Base-by-base conservation (phyloP, 352 stramenopile species). In the Elongisporangium undulatum region DNA sequence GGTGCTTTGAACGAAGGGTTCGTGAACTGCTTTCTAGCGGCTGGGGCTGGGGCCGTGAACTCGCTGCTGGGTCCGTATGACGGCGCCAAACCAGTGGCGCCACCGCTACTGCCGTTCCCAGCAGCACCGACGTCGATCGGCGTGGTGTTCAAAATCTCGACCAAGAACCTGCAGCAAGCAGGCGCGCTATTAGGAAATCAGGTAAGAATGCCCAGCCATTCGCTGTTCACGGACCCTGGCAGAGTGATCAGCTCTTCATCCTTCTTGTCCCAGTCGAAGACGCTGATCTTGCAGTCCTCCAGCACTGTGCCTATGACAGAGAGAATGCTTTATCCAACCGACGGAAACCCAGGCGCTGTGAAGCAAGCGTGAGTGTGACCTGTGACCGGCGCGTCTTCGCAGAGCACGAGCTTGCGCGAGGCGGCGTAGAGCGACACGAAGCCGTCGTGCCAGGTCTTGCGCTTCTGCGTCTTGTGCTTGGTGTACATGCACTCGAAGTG, bases 391-490 rank as follows among this genome's bases (percentile, higher is more conserved):
- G 49, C 62, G 6, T 90, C 81, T 20, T 88, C 78, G 53, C 84
- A 83, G 17, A 94, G 63, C 38, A 87, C 72, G 19, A 91, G 54
- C 58, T 71, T 80, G 9, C 74, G 68, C 22, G 82, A 80, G n/a
- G 70, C 70, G 2, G 29, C 29, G 50, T 72, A 69, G 2, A 90
- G 69, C 53, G 63, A 52, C 9, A 91, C 45, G 58, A 92, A 90
- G n/a, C 82, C 85, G 55, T 94, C 83, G 21, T 92, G 75, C 78
- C 80, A 94, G 15, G 67, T 71, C 68, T 94, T 94, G 61, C 74
- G 72, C 72, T 94, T 94, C 69, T 92, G 82, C 49, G 82, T 89
- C 77, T 92, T 92, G 77, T 94, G 77, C 68, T 90, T 94, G 45
- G 84, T 93, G 75, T 92, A 93, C 82, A 93, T 89, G 68, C 84